Base-by-base conservation (phyloP, 139 green algal genomes). In the Ulvella scutata region DNA sequence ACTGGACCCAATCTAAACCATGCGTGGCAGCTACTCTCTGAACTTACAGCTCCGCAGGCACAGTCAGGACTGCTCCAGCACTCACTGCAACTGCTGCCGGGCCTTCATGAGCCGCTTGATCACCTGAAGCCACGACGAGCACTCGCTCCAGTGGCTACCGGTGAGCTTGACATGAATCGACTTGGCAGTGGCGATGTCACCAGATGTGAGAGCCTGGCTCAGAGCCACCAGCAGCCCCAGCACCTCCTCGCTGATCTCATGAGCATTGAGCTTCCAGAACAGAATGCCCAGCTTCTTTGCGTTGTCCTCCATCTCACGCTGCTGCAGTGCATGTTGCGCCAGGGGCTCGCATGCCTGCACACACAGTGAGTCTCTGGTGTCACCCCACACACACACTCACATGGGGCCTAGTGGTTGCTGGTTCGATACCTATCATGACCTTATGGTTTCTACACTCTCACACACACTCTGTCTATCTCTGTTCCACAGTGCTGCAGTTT, bases 71-170 rank as follows among this genome's bases (percentile, higher is more conserved):
- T 43, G n/a, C 62, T 13, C 10, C n/a, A 3, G 7, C 21, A 21
- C 43, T 82, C 38, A 83, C 20, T 61, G 61, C 4, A 79, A 67
- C 43, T 75, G 75, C 74, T 87, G 78, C 26, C 85, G 78, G n/a
- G 83, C 83, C 84, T 97, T 98, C 73, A 98, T 89, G 10, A 99
- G 82, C 7, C 94, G 85, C 80, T 98, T 98, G 3, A 99, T 80
- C 3, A 88, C 91, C 4, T 88, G 93, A 38, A 99, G 82, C 92
- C 92, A 99, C 21, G 77, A 78, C 17, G 83, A 79, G 75, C 90
- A 95, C 80, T 98, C 94, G 74, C 97, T 92, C 93, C 94, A 99
- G 79, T 97, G 89, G 10, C 61, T 90, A 59, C 90, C 92, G 0
- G 95, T 98, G 78, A 99, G 82, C 43, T 84, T 75, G 38, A 85